Base-by-base conservation (phyloP, 768 basidiomycete species). In the Termitomyces sp. region DNA sequence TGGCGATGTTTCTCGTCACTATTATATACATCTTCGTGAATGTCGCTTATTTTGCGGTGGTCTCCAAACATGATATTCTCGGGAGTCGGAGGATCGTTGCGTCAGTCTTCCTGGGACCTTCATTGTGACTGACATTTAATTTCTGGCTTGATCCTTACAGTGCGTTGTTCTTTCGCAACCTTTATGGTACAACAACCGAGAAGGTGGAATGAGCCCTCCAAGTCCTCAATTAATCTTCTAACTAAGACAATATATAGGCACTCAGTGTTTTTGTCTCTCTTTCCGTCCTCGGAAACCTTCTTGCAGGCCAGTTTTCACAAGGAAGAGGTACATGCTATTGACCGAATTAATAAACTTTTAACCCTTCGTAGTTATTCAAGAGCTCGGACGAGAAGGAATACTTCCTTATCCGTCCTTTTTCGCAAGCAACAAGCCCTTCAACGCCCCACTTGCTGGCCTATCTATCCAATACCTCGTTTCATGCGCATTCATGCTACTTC, bases 1-100 rank as follows among this genome's bases (percentile, higher is more conserved):
- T 86, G 3, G 87, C 86, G 0, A 79, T 90, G 75, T 48, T 74
- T 7, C 71, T 75, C 22, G 82, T 89, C n/a, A 75, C 81, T 0
- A 58, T 77, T 0, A 75, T 84, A 5, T 91, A 91, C 60, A 42
- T 90, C 31, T 70, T 80, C 11, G 80, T 87, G 50, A 89, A 89
- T 58, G 61, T 89, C 7, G 86, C 88, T 5, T 91, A 89, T 65
- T 88, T 88, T 61, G 81, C 85, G 0, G 89, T 83, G 4, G 84
- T 91, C 3, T 83, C 84, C 11, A 88, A 85, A 63, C 70, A 73
- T 7, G 86, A 89, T 56, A 89, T 91, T 39, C 64, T 87, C 1
- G 72, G 69, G n/a, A 84, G 86, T 36, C 76, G 81, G 3, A 73
- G 80, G 18, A 84, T 88, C 48, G 80, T 86, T n/a, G 89, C 86